Evolutionary conservation across 768 basidiomycete genomes (phyloP).

Genomic region (Tylopilus sp.): DNA sequence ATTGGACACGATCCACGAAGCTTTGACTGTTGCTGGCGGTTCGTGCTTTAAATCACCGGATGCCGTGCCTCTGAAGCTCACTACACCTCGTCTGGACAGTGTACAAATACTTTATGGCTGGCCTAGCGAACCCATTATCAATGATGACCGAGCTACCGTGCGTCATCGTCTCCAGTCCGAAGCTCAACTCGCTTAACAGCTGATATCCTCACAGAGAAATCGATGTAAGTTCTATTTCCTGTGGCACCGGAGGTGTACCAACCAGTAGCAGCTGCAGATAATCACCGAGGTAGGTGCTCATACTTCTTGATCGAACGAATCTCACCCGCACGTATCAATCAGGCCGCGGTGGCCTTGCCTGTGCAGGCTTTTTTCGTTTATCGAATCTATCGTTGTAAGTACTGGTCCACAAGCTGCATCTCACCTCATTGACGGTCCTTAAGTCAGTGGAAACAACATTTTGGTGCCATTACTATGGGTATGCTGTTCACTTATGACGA

Average conservation of each 20-base stretch:
- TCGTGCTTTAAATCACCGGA: not conserved
- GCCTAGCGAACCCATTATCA: not conserved
- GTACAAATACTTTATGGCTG: slow-evolving; percentile 5
- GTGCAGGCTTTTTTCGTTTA: slow-evolving; percentile 6
- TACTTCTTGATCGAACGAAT: too few relatives aligned
- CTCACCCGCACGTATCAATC: not conserved
- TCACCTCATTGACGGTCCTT: not conserved
- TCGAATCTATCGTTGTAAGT: slow-evolving; percentile 6
- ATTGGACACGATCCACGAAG: slow-evolving; percentile 9
- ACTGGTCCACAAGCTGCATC: too few relatives aligned
- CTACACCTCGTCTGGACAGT: not conserved
- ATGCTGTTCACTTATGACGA: not conserved
- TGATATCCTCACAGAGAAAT: slow-evolving; percentile 4
- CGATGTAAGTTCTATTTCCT: slow-evolving; percentile 1
- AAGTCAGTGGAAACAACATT: slow-evolving; percentile 8
- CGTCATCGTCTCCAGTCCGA: not conserved
- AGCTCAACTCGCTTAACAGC: too few relatives aligned
- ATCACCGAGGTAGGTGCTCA: not conserved
- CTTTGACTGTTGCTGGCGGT: slow-evolving; percentile 6
- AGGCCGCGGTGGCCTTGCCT: not conserved
- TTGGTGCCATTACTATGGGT: slow-evolving; percentile 9
- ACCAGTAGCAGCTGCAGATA: slow-evolving; percentile 7
- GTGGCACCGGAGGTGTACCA: not conserved
- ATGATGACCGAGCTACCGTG: not conserved
- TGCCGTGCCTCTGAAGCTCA: not conserved